phyloP scores from a whole-genome alignment of 345 rosid genomes.

The Raphanus raphanistrum region DNA sequence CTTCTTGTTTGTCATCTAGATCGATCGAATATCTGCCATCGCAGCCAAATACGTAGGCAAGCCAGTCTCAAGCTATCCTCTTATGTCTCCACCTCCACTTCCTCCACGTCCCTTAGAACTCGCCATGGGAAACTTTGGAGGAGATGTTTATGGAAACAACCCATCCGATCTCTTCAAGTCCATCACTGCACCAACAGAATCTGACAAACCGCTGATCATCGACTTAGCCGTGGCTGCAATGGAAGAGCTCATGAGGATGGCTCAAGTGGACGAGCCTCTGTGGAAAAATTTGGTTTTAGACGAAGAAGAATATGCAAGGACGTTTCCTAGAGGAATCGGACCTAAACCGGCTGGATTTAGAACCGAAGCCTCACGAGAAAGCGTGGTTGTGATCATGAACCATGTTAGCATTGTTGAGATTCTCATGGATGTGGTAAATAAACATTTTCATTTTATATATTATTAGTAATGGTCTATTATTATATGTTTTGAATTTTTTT shows the following conservation, averaged over 20 bases:
- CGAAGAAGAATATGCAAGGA: constrained; percentile 71
- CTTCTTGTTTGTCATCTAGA: constrained; percentile 45
- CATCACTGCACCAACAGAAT: constrained; percentile 57
- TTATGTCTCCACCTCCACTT: constrained; percentile 60
- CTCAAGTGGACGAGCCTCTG: constrained; percentile 79
- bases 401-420: constrained; percentile 86
- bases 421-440: constrained; percentile 80
- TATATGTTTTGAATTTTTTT: no score
- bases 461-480: not conserved
- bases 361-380: constrained; percentile 80
- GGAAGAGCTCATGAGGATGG: constrained; percentile 88
- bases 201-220: constrained; percentile 76
- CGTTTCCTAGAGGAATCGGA: constrained; percentile 76
- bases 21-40: constrained; percentile 83
- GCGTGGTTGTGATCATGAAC: constrained; percentile 77
- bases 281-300: constrained; percentile 57
- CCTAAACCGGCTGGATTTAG: constrained; percentile 71
- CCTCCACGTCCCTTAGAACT: constrained; percentile 71
- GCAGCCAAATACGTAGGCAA: constrained; percentile 97
- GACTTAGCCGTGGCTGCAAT: constrained; percentile 92
- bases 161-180: constrained; percentile 73
- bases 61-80: constrained; percentile 76
- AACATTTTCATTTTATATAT: not conserved
- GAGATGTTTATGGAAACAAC: constrained; percentile 56
- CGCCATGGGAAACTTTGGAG: constrained; percentile 60